A percentile compares a stretch with the other conserved stretches of the same genome.
Evolutionary conservation across 2,329 filamentous ascomycete genomes (phyloP).

Genomic region (Talaromyces islandicus): DNA sequence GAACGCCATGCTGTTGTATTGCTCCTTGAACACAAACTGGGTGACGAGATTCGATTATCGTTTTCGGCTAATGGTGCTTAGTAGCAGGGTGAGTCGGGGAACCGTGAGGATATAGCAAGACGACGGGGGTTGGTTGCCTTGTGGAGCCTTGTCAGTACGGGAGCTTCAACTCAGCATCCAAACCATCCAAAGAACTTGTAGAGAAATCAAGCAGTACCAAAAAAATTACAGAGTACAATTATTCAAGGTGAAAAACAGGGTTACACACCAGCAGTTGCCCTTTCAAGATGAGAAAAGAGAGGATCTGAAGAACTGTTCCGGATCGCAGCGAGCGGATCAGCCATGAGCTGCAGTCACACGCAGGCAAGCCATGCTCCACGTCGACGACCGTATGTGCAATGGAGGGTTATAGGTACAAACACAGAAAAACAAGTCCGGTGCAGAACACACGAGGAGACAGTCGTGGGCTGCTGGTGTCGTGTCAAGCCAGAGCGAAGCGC

Average conservation of each 20-base stretch:
- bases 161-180: background rate
- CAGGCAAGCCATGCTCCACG: slow-evolving; percentile 9
- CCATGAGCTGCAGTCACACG: slow-evolving; percentile 12
- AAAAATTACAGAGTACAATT: background rate
- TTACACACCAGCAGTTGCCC: background rate
- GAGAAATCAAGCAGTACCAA: background rate
- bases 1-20: slow-evolving; percentile 28
- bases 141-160: background rate
- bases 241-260: background rate
- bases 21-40: background rate
- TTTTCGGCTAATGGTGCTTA: background rate
- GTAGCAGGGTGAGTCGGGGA: background rate
- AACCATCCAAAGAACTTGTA: background rate
- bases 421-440: background rate
- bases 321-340: slow-evolving; percentile 9
- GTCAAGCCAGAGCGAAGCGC: slow-evolving; percentile 7
- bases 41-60: background rate
- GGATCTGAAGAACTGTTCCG: background rate
- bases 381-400: background rate
- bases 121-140: background rate
- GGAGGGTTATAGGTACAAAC: background rate
- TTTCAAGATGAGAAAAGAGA: background rate
- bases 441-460: background rate
- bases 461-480: slow-evolving; percentile 7
- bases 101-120: background rate